phyloP scores from a whole-genome alignment of 352 stramenopile species.

The Pythium monospermum region DNA sequence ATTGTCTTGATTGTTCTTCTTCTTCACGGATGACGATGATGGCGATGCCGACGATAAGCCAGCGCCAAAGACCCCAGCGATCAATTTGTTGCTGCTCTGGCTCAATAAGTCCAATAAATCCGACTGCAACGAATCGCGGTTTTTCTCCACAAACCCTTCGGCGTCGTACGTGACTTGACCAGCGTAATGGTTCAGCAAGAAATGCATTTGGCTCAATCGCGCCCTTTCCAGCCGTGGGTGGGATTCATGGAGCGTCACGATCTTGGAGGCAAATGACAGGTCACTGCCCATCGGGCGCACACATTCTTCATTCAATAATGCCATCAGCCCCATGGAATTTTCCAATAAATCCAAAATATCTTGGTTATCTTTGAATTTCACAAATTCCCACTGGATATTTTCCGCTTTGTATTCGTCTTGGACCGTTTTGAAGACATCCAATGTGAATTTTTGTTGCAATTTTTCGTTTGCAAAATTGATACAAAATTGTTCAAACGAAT shows the following conservation, averaged over 20 bases:
- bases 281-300: conserved; percentile 86
- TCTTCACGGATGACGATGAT: no score
- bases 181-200: conserved; percentile 82
- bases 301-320: conserved; percentile 89
- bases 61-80: conserved; percentile 69
- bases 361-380: conserved; percentile 88
- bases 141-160: conserved; percentile 84
- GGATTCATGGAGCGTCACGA: conserved; percentile 75
- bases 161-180: conserved; percentile 77
- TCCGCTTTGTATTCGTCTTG: conserved; percentile 81
- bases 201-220: conserved; percentile 66
- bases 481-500: conserved; percentile 95
- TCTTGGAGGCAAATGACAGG: conserved; percentile 84
- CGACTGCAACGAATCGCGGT: conserved; percentile 80
- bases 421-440: conserved; percentile 85
- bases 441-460: conserved; percentile 89
- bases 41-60: no score
- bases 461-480: conserved; percentile 97
- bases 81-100: conserved; percentile 65
- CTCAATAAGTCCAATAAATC: conserved; percentile 69
- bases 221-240: conserved; percentile 77
- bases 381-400: conserved; percentile 69
- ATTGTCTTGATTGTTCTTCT: conserved; percentile 33
- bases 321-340: conserved; percentile 86
- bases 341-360: conserved; percentile 89